Percentiles rank a stretch among this genome's conserved stretches.
Evolutionary conservation across 768 basidiomycete species (phyloP).

Genomic region (Leccinum aurantiacum): DNA sequence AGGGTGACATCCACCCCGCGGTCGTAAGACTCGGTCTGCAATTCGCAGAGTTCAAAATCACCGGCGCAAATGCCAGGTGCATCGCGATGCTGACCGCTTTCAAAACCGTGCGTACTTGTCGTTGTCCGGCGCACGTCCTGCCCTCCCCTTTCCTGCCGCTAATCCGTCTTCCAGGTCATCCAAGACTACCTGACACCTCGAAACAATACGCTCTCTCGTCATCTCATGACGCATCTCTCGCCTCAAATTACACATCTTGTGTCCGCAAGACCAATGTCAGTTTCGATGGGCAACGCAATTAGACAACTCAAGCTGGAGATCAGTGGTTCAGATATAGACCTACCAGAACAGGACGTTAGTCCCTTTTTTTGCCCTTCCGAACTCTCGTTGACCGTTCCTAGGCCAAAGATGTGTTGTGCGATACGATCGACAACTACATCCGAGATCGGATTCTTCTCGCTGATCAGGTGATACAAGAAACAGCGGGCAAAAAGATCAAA

Average conservation of each 20-base stretch:
- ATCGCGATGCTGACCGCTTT: conserved; percentile 91
- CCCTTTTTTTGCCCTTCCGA: background rate
- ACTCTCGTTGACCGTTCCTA: conserved; percentile 31
- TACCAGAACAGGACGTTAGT: conserved; percentile 90
- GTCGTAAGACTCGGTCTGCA: conserved; percentile 85
- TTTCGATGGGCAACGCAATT: conserved; percentile 93
- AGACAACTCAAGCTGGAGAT: conserved; percentile 95
- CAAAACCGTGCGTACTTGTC: conserved; percentile 65
- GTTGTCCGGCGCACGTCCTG: background rate
- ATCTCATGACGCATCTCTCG: conserved; percentile 88
- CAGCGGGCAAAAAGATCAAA: conserved; percentile 90
- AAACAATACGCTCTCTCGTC: conserved; percentile 83
- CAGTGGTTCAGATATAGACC: conserved; percentile 86
- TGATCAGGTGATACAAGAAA: conserved; percentile 88
- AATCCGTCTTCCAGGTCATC: conserved; percentile 61
- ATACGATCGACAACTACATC: conserved; percentile 90
- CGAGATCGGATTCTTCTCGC: conserved; percentile 92
- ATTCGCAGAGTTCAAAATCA: conserved; percentile 89
- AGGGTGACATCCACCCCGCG: conserved; percentile 89
- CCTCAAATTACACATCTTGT: conserved; percentile 92
- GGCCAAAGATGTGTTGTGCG: conserved; percentile 85
- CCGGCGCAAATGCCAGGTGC: conserved; percentile 93
- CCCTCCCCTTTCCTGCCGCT: background rate
- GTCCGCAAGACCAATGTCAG: conserved; percentile 84
- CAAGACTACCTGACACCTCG: conserved; percentile 86